Percentiles rank a stretch among this genome's conserved stretches.
These are phyloP conservation scores for Colletotrichum cordylinicola DNA, from an alignment of 2,329 filamentous ascomycete species.

Conservation along the genomic window DNA sequence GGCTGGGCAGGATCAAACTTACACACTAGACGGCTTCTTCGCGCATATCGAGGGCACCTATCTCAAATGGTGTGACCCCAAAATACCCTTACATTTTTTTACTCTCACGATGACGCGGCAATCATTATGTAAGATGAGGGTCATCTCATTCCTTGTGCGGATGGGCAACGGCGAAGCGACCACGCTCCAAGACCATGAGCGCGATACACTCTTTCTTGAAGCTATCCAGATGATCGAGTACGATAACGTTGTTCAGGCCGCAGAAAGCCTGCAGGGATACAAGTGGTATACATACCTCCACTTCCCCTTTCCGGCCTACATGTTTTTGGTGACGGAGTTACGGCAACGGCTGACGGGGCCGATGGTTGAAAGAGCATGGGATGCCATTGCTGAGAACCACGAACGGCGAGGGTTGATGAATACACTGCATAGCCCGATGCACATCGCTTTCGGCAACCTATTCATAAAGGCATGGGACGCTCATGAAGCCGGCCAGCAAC, in stretches of 20 bases:
- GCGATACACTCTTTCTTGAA: constrained; percentile 58
- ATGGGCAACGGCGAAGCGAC: constrained; percentile 45
- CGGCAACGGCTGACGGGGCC: constrained; percentile 57
- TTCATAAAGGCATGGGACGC: constrained; percentile 70
- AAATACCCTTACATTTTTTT: constrained; percentile 65
- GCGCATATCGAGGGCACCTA: constrained; percentile 62
- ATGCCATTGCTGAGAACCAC: constrained; percentile 60
- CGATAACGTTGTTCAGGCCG: constrained; percentile 60
- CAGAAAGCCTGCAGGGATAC: constrained; percentile 56
- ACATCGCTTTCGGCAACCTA: constrained; percentile 60
- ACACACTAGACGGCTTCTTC: constrained; percentile 59
- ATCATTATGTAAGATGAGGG: constrained; percentile 61
- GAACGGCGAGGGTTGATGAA: constrained; percentile 55
- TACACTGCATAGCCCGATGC: constrained; percentile 60
- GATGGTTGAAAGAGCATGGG: constrained; percentile 64
- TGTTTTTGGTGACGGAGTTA: constrained; percentile 63
- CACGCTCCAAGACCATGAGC: constrained; percentile 50
- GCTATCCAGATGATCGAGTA: constrained; percentile 65
- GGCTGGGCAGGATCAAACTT: constrained; percentile 53
- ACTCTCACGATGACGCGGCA: constrained; percentile 63
- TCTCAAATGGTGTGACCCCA: constrained; percentile 60
- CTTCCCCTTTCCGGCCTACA: constrained; percentile 67
- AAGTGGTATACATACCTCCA: constrained; percentile 65
- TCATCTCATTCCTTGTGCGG: constrained; percentile 59
- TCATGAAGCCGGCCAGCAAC: constrained; percentile 52